phyloP scores from a whole-genome alignment of 306 rosid genomes.

The Cucumis hystrix region DNA sequence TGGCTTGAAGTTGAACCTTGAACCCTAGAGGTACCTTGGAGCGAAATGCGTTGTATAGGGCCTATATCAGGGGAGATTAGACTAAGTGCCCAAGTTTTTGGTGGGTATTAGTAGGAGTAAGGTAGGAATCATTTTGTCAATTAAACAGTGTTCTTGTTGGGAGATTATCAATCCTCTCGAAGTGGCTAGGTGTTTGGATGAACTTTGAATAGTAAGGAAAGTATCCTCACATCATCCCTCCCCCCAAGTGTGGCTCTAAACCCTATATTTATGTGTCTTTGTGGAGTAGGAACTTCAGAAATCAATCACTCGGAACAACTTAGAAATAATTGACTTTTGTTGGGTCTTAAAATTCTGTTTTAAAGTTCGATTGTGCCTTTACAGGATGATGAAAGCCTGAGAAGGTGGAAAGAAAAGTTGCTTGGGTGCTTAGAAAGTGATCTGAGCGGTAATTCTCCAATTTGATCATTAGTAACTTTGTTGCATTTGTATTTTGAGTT shows the following conservation, averaged over 20 bases:
- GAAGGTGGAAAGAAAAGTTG: conserved; percentile 98
- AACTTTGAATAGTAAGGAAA: too few relatives aligned
- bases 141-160: too few relatives aligned
- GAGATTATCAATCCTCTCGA: too few relatives aligned
- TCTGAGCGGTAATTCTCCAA: conserved; percentile 43
- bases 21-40: too few relatives aligned
- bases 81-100: too few relatives aligned
- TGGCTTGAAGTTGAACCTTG: too few relatives aligned
- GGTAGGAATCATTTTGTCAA: too few relatives aligned
- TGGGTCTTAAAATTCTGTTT: conserved; percentile 3
- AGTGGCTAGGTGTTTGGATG: too few relatives aligned
- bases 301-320: background rate
- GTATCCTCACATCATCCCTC: background rate
- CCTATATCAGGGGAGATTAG: too few relatives aligned
- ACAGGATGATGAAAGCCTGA: conserved; percentile 90
- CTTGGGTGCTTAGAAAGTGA: conserved; percentile 85
- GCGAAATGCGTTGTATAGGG: too few relatives aligned
- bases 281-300: background rate
- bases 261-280: background rate
- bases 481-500: conserved; percentile 10
- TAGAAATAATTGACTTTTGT: background rate
- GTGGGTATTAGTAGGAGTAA: too few relatives aligned
- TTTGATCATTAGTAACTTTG: background rate
- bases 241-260: background rate
- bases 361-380: conserved; percentile 9